Percentiles rank a stretch among this genome's conserved stretches.
Evolutionary conservation across 2,329 filamentous ascomycete species (phyloP).

Genomic region (Fusarium sp.): DNA sequence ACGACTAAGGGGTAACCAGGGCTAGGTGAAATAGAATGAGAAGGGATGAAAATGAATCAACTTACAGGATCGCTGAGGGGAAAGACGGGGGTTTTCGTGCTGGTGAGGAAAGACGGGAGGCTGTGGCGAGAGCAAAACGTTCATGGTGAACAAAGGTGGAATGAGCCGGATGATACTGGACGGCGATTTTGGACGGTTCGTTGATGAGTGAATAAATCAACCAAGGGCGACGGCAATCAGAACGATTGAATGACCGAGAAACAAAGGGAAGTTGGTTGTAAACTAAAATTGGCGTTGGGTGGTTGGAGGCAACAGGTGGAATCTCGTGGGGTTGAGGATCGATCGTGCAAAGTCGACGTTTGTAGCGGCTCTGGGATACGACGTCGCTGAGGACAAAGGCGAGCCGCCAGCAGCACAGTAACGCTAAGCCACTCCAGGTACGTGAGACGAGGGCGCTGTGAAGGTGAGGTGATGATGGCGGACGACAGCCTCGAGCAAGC

Average conservation of each 20-base stretch:
- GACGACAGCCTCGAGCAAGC: not conserved
- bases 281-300: slow-evolving; percentile 13
- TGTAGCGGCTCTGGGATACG: slow-evolving; percentile 4
- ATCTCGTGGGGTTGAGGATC: slow-evolving; percentile 13
- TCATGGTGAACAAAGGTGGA: slow-evolving; percentile 64
- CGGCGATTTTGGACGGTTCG: slow-evolving; percentile 13
- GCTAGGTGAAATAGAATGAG: not conserved
- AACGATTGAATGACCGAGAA: slow-evolving; percentile 10
- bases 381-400: slow-evolving; percentile 4
- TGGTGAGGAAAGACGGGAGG: slow-evolving; percentile 72
- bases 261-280: not conserved
- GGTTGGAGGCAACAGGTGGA: slow-evolving; percentile 7
- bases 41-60: slow-evolving; percentile 33
- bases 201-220: slow-evolving; percentile 35
- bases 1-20: slow-evolving; percentile 12
- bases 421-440: not conserved
- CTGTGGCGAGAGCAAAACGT: slow-evolving; percentile 74
- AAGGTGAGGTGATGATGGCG: not conserved
- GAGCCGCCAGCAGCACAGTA: not conserved
- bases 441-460: not conserved
- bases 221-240: slow-evolving; percentile 16
- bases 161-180: slow-evolving; percentile 18
- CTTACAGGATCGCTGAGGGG: slow-evolving; percentile 71
- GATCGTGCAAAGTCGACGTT: slow-evolving; percentile 5
- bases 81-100: slow-evolving; percentile 69